Evolutionary conservation across 1,284 basidiomycete genomes (phyloP).

Genomic region (Cronartium ribicola): DNA sequence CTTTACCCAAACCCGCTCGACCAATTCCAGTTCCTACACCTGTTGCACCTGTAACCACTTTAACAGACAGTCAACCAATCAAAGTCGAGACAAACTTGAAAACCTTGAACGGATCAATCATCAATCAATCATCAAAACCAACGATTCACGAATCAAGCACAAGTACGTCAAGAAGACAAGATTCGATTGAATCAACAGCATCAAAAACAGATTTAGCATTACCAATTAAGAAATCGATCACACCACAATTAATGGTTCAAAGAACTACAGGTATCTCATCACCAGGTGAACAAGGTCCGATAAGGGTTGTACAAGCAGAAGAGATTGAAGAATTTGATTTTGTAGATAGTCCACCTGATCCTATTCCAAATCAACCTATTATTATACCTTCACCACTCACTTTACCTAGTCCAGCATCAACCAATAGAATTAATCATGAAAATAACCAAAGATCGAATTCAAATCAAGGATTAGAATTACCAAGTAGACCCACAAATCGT

Average conservation of each 20-base stretch:
- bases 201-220: not conserved
- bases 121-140: not conserved
- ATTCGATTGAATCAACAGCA: not conserved
- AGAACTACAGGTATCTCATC: slow-evolving; percentile 9
- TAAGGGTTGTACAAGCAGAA: slow-evolving; percentile 33
- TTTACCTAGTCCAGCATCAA: slow-evolving; percentile 25
- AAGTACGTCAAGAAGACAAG: not conserved
- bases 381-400: slow-evolving; percentile 13
- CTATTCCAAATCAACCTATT: slow-evolving; percentile 24
- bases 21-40: slow-evolving; percentile 9
- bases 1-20: slow-evolving; percentile 14
- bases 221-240: slow-evolving; percentile 15
- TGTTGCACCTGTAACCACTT: not conserved
- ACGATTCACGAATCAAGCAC: not conserved
- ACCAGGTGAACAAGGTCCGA: slow-evolving; percentile 28
- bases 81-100: too few relatives aligned
- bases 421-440: too few relatives aligned
- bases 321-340: slow-evolving; percentile 41
- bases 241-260: slow-evolving; percentile 1
- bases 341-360: slow-evolving; percentile 37
- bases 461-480: slow-evolving; percentile 17
- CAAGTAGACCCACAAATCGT: slow-evolving; percentile 11
- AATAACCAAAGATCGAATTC: too few relatives aligned
- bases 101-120: too few relatives aligned
- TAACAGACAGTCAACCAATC: too few relatives aligned